Base-by-base conservation (phyloP, 352 stramenopile species). In the Chrysophaeum taylorii region DNA sequence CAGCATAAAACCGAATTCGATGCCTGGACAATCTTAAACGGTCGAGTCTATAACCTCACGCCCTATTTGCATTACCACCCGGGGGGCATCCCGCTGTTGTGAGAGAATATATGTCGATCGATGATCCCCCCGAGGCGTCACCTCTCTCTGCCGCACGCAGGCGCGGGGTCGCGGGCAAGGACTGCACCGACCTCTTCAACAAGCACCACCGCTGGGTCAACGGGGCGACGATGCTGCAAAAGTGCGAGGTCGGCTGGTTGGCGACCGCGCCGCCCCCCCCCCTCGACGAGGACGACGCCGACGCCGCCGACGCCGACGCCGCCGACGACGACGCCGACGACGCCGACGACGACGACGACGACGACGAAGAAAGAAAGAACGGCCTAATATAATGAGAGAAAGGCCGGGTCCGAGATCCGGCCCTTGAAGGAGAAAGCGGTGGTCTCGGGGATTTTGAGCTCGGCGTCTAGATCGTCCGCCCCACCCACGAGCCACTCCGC, bases 41-140 rank as follows among this genome's bases (percentile, higher is more conserved):
- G 89, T 7, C 92, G 92, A 63, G 93, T 96, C 9, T 94, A 98
- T 81, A 97, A 98, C 82, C 84, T 98, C 64, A 94, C 90, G 39
- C 86, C 91, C 12, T 99, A 98, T 84, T 79, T 98, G 62, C 83
- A 87, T 67, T 99, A 97, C 81, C 95, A 99, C 81, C 95, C 95
- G 1, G 94, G 95, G n/a, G 95, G 95, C 33, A 74, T 92, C 52
- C 76, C 82, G 27, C 93, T 97, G 77, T 81, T 99, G 25, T 85
- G 97, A 75, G 72, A 73, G 29, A 68, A 73, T 50, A 69, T 82
- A n/a, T n/a, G n/a, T n/a, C n/a, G n/a, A n/a, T n/a, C n/a, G n/a
- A n/a, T n/a, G n/a, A n/a, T n/a, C n/a, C n/a, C n/a, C n/a, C n/a
- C n/a, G n/a, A n/a, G n/a, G n/a, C 45, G 41, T 48, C 41, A 21